Conservation (phyloP, 345 rosid genomes). For the Cardiospermum halicacabum region DNA sequence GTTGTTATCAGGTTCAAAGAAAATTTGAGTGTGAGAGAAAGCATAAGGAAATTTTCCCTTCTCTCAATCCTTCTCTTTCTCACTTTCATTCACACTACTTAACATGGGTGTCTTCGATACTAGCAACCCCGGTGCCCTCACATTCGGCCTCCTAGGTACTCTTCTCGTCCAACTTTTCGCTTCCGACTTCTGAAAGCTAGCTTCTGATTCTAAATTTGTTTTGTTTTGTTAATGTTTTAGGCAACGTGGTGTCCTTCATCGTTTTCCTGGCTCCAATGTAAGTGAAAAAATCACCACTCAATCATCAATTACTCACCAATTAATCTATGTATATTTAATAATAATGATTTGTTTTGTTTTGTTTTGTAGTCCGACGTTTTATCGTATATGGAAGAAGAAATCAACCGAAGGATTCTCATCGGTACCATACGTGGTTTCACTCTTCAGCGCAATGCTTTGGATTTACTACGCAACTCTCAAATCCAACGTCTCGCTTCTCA, state of each 20-base stretch:
- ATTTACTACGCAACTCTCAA: conserved; percentile 60
- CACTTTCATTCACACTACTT: neutral
- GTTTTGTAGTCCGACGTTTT: conserved; percentile 62
- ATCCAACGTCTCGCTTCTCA: conserved; percentile 53
- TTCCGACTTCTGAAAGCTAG: no score
- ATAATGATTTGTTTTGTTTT: no score
- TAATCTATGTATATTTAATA: no score
- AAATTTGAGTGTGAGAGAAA: conserved; percentile 3
- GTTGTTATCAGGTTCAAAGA: neutral
- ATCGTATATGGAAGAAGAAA: conserved; percentile 58
- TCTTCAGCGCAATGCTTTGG: conserved; percentile 67
- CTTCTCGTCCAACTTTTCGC: no score
- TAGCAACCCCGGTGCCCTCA: conserved; percentile 19
- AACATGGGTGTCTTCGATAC: conserved; percentile 21
- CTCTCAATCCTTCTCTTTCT: neutral
- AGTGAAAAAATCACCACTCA: no score
- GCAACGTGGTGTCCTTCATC: conserved; percentile 28
- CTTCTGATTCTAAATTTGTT: no score
- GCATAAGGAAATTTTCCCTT: neutral
- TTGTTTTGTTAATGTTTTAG: neutral
- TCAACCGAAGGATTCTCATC: conserved; percentile 76
- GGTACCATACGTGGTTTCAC: conserved; percentile 54
- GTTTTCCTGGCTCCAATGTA: conserved; percentile 38
- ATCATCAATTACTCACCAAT: no score
- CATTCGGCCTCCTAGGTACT: conserved; percentile 27